Percentiles rank a stretch among this genome's conserved stretches.
These are phyloP conservation scores for Alternaria arborescens DNA, from an alignment of 2,329 filamentous ascomycete species.

Conservation along the genomic window DNA sequence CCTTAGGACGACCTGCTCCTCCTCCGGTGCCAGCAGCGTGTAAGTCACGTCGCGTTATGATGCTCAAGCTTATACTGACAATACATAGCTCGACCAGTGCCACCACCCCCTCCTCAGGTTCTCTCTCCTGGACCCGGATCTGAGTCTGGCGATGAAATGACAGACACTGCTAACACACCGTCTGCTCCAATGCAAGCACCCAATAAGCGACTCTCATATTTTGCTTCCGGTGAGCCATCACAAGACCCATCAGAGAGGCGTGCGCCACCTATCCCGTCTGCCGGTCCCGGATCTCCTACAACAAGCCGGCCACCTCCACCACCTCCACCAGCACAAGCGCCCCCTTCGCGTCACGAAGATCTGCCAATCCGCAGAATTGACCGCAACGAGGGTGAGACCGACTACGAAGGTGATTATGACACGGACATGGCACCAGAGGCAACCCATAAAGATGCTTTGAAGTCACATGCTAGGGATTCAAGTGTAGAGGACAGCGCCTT, in stretches of 20 bases:
- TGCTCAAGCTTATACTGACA: neutral
- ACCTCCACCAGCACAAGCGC: slow-evolving; percentile 55
- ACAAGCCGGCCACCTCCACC: slow-evolving; percentile 56
- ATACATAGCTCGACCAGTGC: slow-evolving; percentile 68
- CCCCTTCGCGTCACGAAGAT: slow-evolving; percentile 50
- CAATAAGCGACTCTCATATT: slow-evolving; percentile 53
- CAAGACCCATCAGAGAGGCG: slow-evolving; percentile 45
- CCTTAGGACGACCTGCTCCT: slow-evolving; percentile 53
- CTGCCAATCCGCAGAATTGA: slow-evolving; percentile 56
- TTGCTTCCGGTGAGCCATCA: slow-evolving; percentile 48
- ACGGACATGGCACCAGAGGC: slow-evolving; percentile 94
- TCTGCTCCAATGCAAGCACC: slow-evolving; percentile 39
- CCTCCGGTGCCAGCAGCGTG: slow-evolving; percentile 49
- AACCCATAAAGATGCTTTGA: slow-evolving; percentile 93
- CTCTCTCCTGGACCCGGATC: slow-evolving; percentile 79
- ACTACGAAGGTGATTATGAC: slow-evolving; percentile 98
- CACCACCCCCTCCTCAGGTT: slow-evolving; percentile 62
- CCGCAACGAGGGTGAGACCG: slow-evolving; percentile 81
- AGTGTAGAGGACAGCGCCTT: slow-evolving; percentile 73
- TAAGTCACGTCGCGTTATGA: slow-evolving; percentile 25
- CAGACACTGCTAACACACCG: slow-evolving; percentile 44
- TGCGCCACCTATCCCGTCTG: slow-evolving; percentile 63
- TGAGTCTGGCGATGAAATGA: slow-evolving; percentile 85
- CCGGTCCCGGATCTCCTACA: slow-evolving; percentile 46
- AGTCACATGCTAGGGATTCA: slow-evolving; percentile 78